Evolutionary conservation across 1,284 basidiomycete species (phyloP), one percentile per base, ranked within the genome.

Genomic region (Boletellus deceptivus): DNA sequence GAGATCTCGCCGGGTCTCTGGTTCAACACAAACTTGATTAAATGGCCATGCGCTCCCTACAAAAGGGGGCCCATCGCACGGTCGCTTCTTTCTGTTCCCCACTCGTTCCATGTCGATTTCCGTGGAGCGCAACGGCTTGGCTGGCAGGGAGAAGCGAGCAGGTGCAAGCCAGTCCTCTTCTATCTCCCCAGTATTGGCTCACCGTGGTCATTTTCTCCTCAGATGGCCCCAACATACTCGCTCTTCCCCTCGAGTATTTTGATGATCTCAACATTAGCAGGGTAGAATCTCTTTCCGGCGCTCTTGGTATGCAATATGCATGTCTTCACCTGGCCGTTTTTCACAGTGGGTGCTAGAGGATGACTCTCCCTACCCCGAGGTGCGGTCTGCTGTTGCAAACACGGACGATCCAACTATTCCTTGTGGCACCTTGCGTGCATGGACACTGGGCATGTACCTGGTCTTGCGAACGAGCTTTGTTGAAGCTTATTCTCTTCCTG

Each of bases 321-420:
- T 38, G 3, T 22, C 9, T 6, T 45, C 27, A 36, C 31, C 31
- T 5, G 24, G 20, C 20, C 1, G 17, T 46, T 3, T 27, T 52
- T 53, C 22, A 3, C 22, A 3, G 13, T 6, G 3, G 6, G 20
- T 24, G 14, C 17, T 48, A 69, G 78, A 79, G 69, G 77, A 81
- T 49, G 79, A 81, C 10, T 44, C 43, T 3, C 43, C 43, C 8
- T 44, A 89, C 62, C 84, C 84, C 17, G 85, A 88, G 63, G 87
- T 89, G 25, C 80, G 89, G 31, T 86, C 86, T 25, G 85, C 84
- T 39, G 87, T 89, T 35, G 80, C 84, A 46, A 85, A 87, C 64
- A 83, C 80, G 1, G 86, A 89, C 56, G 85, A 89, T 59, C 74
- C 75, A 4, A 65, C 70, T 29, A 82, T 88, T 67, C 84, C 84